Conservation (phyloP, 495 filamentous ascomycete species). For the Aspergillus leporis region DNA sequence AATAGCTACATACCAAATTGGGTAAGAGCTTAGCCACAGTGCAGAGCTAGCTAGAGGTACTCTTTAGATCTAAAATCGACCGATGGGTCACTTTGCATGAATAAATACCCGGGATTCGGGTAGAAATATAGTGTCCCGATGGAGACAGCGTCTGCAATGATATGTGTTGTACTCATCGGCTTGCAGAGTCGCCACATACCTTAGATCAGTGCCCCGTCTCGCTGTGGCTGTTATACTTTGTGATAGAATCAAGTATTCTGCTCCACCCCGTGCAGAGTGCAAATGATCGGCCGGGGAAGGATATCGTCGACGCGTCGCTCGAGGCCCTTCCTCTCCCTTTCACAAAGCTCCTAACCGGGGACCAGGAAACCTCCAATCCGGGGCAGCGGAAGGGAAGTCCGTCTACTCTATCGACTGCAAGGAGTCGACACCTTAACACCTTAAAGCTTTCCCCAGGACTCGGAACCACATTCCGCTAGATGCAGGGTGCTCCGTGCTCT, state of each 20-base stretch:
- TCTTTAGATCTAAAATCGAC: not conserved
- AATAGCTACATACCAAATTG: not conserved
- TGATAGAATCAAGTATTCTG: not conserved
- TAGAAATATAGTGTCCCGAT: not conserved
- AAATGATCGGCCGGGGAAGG: not conserved
- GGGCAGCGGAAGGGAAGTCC: conserved; percentile 4
- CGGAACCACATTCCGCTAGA: not conserved
- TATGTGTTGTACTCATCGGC: not conserved
- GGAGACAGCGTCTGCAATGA: not conserved
- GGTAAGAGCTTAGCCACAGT: not conserved
- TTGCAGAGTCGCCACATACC: not conserved
- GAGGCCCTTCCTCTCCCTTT: not conserved
- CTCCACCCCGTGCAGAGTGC: not conserved
- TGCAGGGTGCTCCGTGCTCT: not conserved
- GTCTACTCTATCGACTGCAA: conserved; percentile 13
- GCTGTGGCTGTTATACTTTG: not conserved
- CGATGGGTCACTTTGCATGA: not conserved
- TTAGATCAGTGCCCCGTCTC: not conserved
- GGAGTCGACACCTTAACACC: conserved; percentile 11
- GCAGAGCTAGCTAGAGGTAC: not conserved
- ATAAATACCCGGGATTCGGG: not conserved
- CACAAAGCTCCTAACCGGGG: not conserved
- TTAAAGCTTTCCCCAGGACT: conserved; percentile 11
- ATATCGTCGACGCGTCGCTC: not conserved
- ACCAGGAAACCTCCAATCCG: conserved; percentile 11